Conservation (phyloP, 2,329 filamentous ascomycete genomes). For the Orbilia oligospora region DNA sequence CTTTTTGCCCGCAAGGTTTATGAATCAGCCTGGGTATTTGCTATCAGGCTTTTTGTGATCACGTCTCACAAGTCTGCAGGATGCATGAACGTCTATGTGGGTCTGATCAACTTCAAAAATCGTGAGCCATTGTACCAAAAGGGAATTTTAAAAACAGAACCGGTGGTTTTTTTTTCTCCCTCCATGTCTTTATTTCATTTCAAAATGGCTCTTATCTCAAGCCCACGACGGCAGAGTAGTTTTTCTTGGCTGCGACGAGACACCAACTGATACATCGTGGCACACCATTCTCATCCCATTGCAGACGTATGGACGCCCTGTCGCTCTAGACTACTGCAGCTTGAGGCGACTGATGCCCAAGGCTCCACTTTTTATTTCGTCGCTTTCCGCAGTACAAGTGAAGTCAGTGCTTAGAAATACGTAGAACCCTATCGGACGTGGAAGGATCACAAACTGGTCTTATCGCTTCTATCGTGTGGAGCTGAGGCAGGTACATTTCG, state of each 20-base stretch:
- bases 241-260: constrained; percentile 7
- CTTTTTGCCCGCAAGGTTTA: constrained; percentile 29
- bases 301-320: constrained; percentile 3
- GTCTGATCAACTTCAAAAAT: constrained; percentile 9
- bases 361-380: constrained; percentile 30
- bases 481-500: constrained; percentile 41
- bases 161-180: not conserved
- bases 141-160: constrained; percentile 8
- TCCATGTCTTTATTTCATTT: not conserved
- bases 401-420: constrained; percentile 3
- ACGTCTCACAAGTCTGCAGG: constrained; percentile 32
- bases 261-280: constrained; percentile 4
- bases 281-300: constrained; percentile 57
- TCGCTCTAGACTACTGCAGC: constrained; percentile 4
- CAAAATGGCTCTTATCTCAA: constrained; percentile 42
- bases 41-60: constrained; percentile 46
- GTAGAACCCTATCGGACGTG: constrained; percentile 9
- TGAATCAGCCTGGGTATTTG: constrained; percentile 18
- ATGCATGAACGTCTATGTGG: constrained; percentile 26
- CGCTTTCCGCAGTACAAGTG: not conserved
- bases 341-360: constrained; percentile 16
- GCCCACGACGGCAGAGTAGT: constrained; percentile 2
- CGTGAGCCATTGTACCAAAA: constrained; percentile 29
- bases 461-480: constrained; percentile 30
- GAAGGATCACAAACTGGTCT: constrained; percentile 26